Evolutionary conservation across 2,329 filamentous ascomycete species (phyloP), one percentile per base, ranked within the genome.

Genomic region (Fusarium sterilihyphosum): DNA sequence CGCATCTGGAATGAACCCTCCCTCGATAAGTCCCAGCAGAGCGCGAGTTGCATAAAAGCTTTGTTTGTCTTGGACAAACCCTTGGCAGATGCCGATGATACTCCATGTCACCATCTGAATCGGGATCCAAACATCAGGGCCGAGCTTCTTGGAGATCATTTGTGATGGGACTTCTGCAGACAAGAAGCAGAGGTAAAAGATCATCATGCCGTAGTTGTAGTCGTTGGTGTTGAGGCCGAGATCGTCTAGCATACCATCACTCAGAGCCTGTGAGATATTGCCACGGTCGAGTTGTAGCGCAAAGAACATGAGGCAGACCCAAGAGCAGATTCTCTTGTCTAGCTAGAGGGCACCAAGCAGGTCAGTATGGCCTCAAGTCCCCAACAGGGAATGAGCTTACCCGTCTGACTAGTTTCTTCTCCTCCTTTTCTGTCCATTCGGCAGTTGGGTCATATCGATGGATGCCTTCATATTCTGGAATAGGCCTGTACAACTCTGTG

Each of bases 101-200:
- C 80, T 81, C 82, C 82, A 84, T 6, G 64, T 88, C 22, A 72
- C 60, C 83, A 91, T 89, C 74, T 90, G 88, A 46, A 87, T 81
- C 0, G 89, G 89, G 47, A 91, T 90, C 88, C 88, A 91, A 16
- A 87, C 84, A 69, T 91, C 89, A 0, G 88, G 88, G 0, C 87
- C 89, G 56, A 89, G 79, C 84, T 85, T 89, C 78, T 91, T 89
- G 61, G 83, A 85, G 31, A 92, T 82, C 37, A 92, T 83, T 75
- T 92, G 90, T 0, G 89, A 91, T 0, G 90, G 90, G 1, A 92
- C 82, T 56, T 83, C 81, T 4, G 79, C 79, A 20, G 71, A 73
- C 4, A 82, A 70, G 49, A 81, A 83, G 10, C 73, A 74, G 4
- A 81, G 64, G 33, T 73, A 73, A 61, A 82, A 82, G 11, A 82